Evolutionary conservation across 2,329 filamentous ascomycete genomes (phyloP).

Genomic region (Coniochaeta sp.): DNA sequence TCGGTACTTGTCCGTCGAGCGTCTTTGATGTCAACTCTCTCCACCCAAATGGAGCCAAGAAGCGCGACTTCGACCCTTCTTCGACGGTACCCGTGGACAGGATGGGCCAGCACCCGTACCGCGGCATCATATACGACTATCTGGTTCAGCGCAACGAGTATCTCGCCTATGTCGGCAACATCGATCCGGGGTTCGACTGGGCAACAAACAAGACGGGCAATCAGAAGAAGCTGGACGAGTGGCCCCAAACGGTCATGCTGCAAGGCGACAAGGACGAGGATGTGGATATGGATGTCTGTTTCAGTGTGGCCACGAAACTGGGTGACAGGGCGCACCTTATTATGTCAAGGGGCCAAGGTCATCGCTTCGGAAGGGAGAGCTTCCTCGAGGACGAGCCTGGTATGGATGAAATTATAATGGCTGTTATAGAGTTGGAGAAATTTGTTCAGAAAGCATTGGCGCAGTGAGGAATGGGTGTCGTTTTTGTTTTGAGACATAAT

Average conservation of each 20-base stretch:
- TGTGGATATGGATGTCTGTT: constrained; percentile 21
- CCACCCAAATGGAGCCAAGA: constrained; percentile 18
- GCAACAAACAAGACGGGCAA: constrained; percentile 7
- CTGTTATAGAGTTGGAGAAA: constrained; percentile 16
- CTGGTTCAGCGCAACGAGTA: constrained; percentile 25
- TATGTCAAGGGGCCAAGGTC: constrained; percentile 17
- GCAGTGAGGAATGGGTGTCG: too few relatives aligned
- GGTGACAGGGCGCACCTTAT: constrained; percentile 20
- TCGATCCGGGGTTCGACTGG: constrained; percentile 26
- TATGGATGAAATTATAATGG: constrained; percentile 19
- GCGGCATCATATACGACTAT: constrained; percentile 24
- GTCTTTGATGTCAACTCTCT: constrained; percentile 20
- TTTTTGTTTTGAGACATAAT: too few relatives aligned
- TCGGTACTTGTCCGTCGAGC: constrained; percentile 13
- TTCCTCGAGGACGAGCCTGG: constrained; percentile 22
- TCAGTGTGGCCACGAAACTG: constrained; percentile 18
- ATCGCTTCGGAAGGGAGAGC: constrained; percentile 21
- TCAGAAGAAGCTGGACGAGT: constrained; percentile 12
- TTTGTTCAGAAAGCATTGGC: too few relatives aligned
- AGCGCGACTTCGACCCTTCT: constrained; percentile 12
- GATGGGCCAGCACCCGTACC: constrained; percentile 1
- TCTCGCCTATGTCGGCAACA: constrained; percentile 16
- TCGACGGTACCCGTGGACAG: background rate
- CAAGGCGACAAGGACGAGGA: constrained; percentile 22
- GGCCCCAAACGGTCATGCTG: constrained; percentile 27